Base-by-base conservation (phyloP, 495 filamentous ascomycete genomes). In the Beverwykella pulmonaria region DNA sequence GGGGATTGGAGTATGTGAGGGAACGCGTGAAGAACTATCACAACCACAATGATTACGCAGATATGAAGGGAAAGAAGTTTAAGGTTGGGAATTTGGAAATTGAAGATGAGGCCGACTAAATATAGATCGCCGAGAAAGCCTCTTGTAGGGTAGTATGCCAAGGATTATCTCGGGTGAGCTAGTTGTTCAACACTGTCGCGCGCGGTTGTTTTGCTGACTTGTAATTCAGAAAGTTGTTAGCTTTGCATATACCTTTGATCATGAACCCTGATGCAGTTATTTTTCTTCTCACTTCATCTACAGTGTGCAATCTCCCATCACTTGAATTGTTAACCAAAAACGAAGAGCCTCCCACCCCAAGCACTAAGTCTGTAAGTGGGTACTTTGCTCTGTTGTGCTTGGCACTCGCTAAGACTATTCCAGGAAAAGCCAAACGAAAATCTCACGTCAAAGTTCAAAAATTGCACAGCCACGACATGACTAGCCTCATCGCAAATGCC, bases 1-100 rank as follows among this genome's bases (percentile, higher is more conserved):
- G 75, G 7, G 80, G 80, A 0, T 78, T 76, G 0, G 76, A 82
- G 58, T 82, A 82, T 67, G 81, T 83, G 22, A 74, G 79, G 14
- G 80, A 79, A 26, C 60, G 80, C 10, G 79, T 82, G 23, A 79
- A 76, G 53, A 76, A 82, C 64, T 71, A 71, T 36, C 63, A 71
- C 36, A 52, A 67, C 29, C 53, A 71, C 50, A 53, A 27, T 6
- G 53, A 71, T 22, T 71, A 71, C 56, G 68, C 63, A 15, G 64
- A 71, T 47, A 63, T 63, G 50, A 71, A 61, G 30, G 68, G 63
- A 30, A 63, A 67, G 54, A 71, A 63, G 47, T 63, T 71, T 32
- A 59, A 57, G 15, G 55, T 67, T n/a, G 68, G 63, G 19, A 64
- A 60, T 57, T 30, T 67, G 47, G 63, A 64, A 29, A 71, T 71